A percentile compares a stretch with the other conserved stretches of the same genome.
Conservation (phyloP, 345 rosid genomes). For the Eucalyptus tenuipes region DNA sequence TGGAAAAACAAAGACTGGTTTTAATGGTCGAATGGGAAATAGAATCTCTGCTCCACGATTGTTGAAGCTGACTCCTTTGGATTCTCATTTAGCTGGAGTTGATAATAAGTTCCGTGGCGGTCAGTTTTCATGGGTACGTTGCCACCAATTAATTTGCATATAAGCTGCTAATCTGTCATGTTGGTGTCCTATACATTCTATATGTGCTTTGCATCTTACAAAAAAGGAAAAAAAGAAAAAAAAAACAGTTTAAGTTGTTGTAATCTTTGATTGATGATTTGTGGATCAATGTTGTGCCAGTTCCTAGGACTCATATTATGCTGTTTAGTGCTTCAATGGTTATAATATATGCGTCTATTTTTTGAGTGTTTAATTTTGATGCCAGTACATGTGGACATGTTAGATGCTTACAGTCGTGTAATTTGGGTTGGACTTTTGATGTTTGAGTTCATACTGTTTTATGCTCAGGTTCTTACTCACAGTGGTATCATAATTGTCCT, state of each 20-base stretch:
- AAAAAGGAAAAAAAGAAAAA: background rate
- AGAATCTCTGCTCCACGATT: slow-evolving; percentile 93
- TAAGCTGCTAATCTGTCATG: background rate
- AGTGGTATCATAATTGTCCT: background rate
- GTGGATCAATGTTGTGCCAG: background rate
- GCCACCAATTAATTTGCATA: background rate
- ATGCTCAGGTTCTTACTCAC: background rate
- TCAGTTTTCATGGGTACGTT: slow-evolving; percentile 92
- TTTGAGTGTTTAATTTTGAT: background rate
- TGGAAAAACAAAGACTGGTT: slow-evolving; percentile 90
- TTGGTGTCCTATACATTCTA: background rate
- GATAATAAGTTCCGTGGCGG: slow-evolving; percentile 79
- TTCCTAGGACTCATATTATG: background rate
- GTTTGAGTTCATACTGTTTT: background rate
- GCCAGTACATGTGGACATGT: background rate
- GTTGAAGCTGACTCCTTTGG: slow-evolving; percentile 78
- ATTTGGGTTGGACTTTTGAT: background rate
- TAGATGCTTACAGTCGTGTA: background rate
- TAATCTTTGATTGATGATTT: background rate
- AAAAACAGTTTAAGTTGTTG: background rate
- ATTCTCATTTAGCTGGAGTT: slow-evolving; percentile 84
- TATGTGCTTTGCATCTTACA: background rate
- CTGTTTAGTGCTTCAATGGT: background rate
- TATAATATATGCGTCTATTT: background rate
- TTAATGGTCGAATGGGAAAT: slow-evolving; percentile 95